Base-by-base conservation (phyloP, 768 basidiomycete genomes). In the Xerocomellus chrysenteron region DNA sequence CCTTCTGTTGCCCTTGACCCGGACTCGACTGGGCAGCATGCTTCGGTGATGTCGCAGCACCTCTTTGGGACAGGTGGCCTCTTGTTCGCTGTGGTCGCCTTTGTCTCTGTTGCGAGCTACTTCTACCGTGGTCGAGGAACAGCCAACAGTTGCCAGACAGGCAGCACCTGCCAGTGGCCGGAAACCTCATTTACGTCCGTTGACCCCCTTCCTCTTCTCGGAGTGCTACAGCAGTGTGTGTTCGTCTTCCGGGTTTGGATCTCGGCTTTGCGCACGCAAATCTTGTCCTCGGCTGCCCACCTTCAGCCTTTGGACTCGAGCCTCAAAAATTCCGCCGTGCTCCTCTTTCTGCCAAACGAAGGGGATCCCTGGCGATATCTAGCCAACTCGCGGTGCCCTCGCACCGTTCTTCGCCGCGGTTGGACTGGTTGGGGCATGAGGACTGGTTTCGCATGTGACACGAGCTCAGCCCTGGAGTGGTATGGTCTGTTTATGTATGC, bases 71-170 rank as follows among this genome's bases (percentile, higher is more conserved):
- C 64, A 14, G 58, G 66, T 4, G 59, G 67, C 10, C 11, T 56
- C 30, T 13, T 66, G 41, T 55, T 68, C 53, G 54, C 47, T 11
- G 50, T 32, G 4, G 60, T 52, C 7, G 57, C 52, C 11, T 26
- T 67, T 1, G 57, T 65, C 47, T 59, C 62, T 0, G 47, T 64
- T 6, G 57, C 28, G 7, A 48, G 57, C 0, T 68, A 68, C 42
- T 57, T 68, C 28, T 47, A 40, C 11, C 67, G 36, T 11, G 44
- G 57, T 21, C 56, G 54, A 47, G 47, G 51, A 2, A 14, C 26
- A 7, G 30, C 6, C 11, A 52, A 37, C 7, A 5, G 16, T 32
- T 5, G 36, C 12, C n/a, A 19, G 41, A 39, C 33, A 30, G 50
- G 32, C 54, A 54, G 33, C 5, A 6, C 52, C 8, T 58, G 57